Evolutionary conservation across 2,329 filamentous ascomycete genomes (phyloP), one percentile per base, ranked within the genome.

Genomic region (Penicillium freii): DNA sequence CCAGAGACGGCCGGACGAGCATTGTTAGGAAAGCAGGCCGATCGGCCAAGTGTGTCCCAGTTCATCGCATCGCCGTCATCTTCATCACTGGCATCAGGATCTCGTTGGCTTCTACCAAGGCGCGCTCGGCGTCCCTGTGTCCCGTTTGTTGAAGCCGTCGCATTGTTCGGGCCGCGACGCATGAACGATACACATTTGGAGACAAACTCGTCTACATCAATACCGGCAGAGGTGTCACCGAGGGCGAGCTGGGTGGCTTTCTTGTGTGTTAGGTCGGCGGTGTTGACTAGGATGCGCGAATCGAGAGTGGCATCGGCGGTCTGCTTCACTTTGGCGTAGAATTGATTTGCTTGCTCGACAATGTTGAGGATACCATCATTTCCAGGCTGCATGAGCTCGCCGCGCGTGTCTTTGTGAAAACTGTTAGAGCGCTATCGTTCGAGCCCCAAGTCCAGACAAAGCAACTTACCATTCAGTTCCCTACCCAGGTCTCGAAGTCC

Each of bases 181-280:
- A 97, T 97, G 71, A 90, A 97, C 4, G 84, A 84, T 58, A 95
- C 91, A 72, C 89, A 93, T 74, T 95, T 96, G 0, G 90, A 89
- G 15, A 97, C 85, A 68, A 97, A 95, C 66, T 96, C 90, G 60
- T 97, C 92, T 0, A 95, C 82, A 68, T 97, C 92, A 23, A 99
- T 78, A 8, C 92, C 91, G 50, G 88, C 86, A 3, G 85, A 84
- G 2, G 83, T 78, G 66, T 88, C 88, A 7, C 92, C 92, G 31
- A 91, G 81, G 1, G 88, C 86, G 27, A 95, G 81, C 51, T 87
- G 86, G 43, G 88, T 81, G 0, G 91, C 88, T 70, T 91, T 92
- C 65, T 90, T 90, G 66, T 89, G 87, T 0, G 89, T 88, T 5
- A 95, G 75, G 62, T 97, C 92, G 5, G 90, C 90, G 0, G 90